Percentiles rank a stretch among this genome's conserved stretches.
phyloP scores from a whole-genome alignment of 208 protist genomes.

The Leishmania tropica region DNA sequence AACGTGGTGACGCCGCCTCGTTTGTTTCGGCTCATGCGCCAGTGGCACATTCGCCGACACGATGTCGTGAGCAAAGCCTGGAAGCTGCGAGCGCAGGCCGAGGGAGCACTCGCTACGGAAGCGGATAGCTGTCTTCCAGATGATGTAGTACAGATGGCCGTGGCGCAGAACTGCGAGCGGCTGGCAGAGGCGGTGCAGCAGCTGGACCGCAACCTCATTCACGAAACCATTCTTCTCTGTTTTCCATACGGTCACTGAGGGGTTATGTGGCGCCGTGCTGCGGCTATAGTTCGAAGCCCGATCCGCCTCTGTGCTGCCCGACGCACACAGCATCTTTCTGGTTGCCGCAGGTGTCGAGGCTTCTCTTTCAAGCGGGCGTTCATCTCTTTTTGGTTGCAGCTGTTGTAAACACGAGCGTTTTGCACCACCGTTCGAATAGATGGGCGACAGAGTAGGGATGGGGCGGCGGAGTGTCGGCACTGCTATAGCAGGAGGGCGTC shows the following conservation, averaged over 20 bases:
- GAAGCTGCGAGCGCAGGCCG: conserved; percentile 19
- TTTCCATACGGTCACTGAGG: conserved; percentile 61
- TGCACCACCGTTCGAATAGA: background rate
- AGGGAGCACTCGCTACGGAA: background rate
- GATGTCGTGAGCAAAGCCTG: conserved; percentile 40
- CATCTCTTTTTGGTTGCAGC: background rate
- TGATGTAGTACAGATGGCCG: conserved; percentile 11
- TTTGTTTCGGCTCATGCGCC: conserved; percentile 79
- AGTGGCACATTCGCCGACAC: conserved; percentile 75
- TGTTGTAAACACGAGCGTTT: background rate
- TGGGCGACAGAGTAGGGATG: background rate
- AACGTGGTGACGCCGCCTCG: conserved; percentile 62
- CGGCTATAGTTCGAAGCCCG: background rate
- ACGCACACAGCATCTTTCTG: background rate
- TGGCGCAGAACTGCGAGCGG: conserved; percentile 20
- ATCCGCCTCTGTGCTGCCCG: background rate
- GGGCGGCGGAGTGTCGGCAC: background rate
- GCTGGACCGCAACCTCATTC: conserved; percentile 55
- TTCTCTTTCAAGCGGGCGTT: background rate
- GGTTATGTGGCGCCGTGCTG: background rate
- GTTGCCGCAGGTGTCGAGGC: background rate
- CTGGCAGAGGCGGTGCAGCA: conserved; percentile 48
- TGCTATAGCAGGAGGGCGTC: background rate
- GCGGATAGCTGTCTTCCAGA: background rate
- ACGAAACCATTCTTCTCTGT: conserved; percentile 84